phyloP scores from a whole-genome alignment of 345 rosid species.

The Populus euphratica region DNA sequence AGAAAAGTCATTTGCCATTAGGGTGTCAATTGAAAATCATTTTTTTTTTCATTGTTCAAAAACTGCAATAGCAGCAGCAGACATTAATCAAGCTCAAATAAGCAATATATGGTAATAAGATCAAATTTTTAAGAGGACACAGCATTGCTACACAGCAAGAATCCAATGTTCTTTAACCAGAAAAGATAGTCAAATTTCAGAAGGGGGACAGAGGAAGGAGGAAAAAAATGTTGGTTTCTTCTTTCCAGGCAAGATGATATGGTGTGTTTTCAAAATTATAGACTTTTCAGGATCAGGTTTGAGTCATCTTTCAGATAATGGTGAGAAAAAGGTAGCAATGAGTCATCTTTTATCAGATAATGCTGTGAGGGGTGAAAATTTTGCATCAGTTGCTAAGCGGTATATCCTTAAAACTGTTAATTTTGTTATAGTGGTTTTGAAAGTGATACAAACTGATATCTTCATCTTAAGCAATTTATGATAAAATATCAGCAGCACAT shows the following conservation, averaged over 20 bases:
- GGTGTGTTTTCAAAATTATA: background rate
- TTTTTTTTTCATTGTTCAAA: background rate
- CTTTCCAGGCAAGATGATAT: background rate
- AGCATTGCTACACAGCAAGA: background rate
- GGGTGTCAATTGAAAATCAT: background rate
- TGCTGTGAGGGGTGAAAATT: background rate
- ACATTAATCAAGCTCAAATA: background rate
- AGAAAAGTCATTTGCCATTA: conserved; percentile 8
- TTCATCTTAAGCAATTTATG: background rate
- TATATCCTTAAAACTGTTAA: background rate
- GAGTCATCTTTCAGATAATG: background rate
- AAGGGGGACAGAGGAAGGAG: background rate
- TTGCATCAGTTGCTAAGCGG: background rate
- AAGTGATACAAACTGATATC: background rate
- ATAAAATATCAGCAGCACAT: background rate
- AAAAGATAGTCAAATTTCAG: background rate
- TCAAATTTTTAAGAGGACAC: background rate
- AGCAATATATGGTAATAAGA: background rate
- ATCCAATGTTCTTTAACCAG: background rate
- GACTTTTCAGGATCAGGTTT: background rate
- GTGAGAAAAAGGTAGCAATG: background rate
- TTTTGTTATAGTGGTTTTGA: background rate
- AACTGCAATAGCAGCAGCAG: background rate
- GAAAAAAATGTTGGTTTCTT: background rate
- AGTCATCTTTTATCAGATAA: background rate